A percentile compares a stretch with the other conserved stretches of the same genome.
phyloP scores from a whole-genome alignment of 495 filamentous ascomycete species.

The Neurospora pannonica region DNA sequence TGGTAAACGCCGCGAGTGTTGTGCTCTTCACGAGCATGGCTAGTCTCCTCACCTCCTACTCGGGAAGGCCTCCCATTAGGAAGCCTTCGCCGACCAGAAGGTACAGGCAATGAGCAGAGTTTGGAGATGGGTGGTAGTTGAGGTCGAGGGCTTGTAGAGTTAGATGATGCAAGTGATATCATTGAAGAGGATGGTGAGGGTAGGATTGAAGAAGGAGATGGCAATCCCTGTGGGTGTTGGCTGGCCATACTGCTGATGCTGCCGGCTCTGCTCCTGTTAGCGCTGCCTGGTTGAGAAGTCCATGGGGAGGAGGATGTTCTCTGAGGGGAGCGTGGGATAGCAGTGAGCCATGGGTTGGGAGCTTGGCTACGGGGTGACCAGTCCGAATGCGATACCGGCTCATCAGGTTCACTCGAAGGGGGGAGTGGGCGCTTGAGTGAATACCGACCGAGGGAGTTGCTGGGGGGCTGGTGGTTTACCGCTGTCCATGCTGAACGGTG shows the following conservation, averaged over 20 bases:
- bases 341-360: slow-evolving; percentile 34
- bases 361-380: slow-evolving; percentile 1
- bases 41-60: not conserved
- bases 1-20: not conserved
- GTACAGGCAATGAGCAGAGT: not conserved
- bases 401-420: not conserved
- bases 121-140: not conserved
- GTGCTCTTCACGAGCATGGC: not conserved
- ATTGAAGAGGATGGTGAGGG: not conserved
- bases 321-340: slow-evolving; percentile 26
- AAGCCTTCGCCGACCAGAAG: not conserved
- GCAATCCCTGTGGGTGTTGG: not conserved
- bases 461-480: slow-evolving; percentile 5
- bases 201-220: not conserved
- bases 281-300: not conserved
- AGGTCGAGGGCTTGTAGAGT: not conserved
- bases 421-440: not conserved
- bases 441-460: slow-evolving; percentile 2
- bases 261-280: not conserved
- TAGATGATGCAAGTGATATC: not conserved
- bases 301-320: not conserved
- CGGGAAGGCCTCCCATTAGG: not conserved
- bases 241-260: not conserved
- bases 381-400: not conserved
- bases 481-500: slow-evolving; percentile 8